These are phyloP conservation scores for Hibiscus syriacus DNA, from an alignment of 345 rosid genomes.

Conservation along the genomic window DNA sequence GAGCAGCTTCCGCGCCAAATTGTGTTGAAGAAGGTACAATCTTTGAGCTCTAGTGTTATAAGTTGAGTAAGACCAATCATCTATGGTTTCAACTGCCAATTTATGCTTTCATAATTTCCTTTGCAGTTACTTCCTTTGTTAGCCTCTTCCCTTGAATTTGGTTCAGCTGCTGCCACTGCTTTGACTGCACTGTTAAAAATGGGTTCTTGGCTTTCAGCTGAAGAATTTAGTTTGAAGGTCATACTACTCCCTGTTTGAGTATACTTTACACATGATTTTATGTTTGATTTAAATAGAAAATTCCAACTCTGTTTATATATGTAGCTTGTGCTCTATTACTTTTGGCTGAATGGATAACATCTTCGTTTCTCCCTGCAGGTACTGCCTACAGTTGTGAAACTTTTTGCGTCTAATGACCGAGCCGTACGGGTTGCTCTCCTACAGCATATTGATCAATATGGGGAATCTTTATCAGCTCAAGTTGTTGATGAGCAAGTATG, in stretches of 20 bases:
- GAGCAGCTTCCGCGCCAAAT: conserved; percentile 99
- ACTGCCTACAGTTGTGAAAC: conserved; percentile 78
- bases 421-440: conserved; percentile 87
- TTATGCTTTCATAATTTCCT: conserved; percentile 27
- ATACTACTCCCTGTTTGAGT: neutral
- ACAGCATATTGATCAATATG: conserved; percentile 95
- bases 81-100: conserved; percentile 12
- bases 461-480: conserved; percentile 80
- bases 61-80: conserved; percentile 10
- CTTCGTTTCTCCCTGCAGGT: conserved; percentile 42
- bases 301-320: neutral
- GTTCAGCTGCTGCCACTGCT: conserved; percentile 96
- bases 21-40: conserved; percentile 78
- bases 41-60: conserved; percentile 16
- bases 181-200: conserved; percentile 83
- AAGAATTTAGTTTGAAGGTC: conserved; percentile 87
- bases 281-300: neutral
- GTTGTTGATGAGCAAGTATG: conserved; percentile 95
- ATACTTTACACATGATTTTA: neutral
- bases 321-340: conserved; percentile 10
- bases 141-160: conserved; percentile 97
- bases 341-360: conserved; percentile 5
- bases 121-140: conserved; percentile 89
- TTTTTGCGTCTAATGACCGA: conserved; percentile 89
- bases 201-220: conserved; percentile 92